Conservation (phyloP, 1,139 yeast species). For the Arxiozyma telluris region DNA sequence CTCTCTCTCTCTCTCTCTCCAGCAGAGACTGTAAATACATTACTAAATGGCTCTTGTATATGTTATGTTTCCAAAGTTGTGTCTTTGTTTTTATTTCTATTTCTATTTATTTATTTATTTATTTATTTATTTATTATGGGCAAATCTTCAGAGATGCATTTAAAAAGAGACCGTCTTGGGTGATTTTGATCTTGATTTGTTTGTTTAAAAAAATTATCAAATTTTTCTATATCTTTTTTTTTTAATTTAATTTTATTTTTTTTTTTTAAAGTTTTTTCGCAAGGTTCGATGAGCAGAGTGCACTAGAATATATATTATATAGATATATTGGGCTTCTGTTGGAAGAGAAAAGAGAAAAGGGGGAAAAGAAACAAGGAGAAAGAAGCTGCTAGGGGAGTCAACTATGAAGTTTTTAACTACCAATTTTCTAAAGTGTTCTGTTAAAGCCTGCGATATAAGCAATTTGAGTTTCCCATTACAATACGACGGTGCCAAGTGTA, state of each 20-base stretch:
- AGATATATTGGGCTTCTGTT: no score
- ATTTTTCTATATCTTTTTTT: neutral
- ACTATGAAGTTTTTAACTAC: conserved; percentile 86
- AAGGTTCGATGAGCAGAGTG: no score
- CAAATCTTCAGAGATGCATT: no score
- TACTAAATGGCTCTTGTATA: no score
- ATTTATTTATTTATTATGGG: no score
- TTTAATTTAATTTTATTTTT: no score
- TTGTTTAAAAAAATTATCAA: neutral
- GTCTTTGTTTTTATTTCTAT: no score
- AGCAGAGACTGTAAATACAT: neutral
- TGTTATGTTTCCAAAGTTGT: no score
- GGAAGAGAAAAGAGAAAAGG: neutral
- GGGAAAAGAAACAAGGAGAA: neutral
- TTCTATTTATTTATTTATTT: no score
- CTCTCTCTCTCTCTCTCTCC: no score
- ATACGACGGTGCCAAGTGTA: conserved; percentile 50
- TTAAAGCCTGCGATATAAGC: conserved; percentile 67
- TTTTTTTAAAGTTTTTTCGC: no score
- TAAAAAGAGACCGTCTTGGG: neutral
- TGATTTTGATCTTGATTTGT: neutral
- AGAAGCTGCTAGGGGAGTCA: neutral
- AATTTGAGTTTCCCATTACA: conserved; percentile 73
- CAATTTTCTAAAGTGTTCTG: conserved; percentile 91
- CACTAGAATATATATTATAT: no score